Base-by-base conservation (phyloP, 306 rosid genomes). In the Amphicarpaea edgeworthii region DNA sequence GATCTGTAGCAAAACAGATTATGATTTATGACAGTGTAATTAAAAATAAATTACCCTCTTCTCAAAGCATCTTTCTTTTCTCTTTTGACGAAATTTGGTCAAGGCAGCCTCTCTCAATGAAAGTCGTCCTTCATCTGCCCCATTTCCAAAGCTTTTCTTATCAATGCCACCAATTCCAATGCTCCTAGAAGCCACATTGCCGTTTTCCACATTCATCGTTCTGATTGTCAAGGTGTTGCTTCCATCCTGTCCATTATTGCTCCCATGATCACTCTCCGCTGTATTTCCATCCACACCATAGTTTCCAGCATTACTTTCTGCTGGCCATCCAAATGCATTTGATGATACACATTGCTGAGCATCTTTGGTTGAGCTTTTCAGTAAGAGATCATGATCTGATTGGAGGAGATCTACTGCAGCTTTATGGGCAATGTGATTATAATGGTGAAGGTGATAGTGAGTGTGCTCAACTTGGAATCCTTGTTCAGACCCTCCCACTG, bases 1-100 rank as follows among this genome's bases (percentile, higher is more conserved):
- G 68, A 75, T 62, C 40, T 38, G 50, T 67, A 20, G 70, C n/a
- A 41, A n/a, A 73, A 62, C 46, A 67, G 23, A 54, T 70, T 23
- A 64, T 34, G 66, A 45, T 38, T 70, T 23, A 64, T 34, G 66
- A 45, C 43, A 5, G 19, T n/a, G 49, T 63, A 70, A 58, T 51
- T 49, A 51, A 63, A 49, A 54, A 37, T 42, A 69, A 49, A 61
- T 62, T 86, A 92, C 97, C 96, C 76, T 92, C 73, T 90, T 92
- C 47, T 88, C 92, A 86, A 75, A 92, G 89, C 96, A 88, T 79
- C 96, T 77, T 79, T 92, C 93, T 79, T 92, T 90, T 55, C 96
- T 77, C 86, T 92, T 90, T 80, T 65, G 84, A 30, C 92, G 82
- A 77, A 90, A 92, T 82, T 90, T 92, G 37, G 77, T 78, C 78